Base-by-base conservation (phyloP, 2,329 filamentous ascomycete species). In the Neocatenulostroma microsporum region DNA sequence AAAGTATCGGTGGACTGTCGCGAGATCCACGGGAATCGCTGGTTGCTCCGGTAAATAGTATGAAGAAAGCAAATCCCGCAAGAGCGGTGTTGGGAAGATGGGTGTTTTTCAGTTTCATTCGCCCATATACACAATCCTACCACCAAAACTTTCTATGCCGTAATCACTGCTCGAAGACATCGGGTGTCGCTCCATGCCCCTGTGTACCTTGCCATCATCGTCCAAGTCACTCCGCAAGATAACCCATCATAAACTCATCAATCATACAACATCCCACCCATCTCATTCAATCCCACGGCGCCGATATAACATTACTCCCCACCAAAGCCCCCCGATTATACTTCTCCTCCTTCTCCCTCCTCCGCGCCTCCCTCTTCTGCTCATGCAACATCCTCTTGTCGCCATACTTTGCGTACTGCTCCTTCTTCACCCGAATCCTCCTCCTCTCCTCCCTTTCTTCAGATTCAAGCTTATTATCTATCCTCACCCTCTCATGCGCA, bases 311-410 rank as follows among this genome's bases (percentile, higher is more conserved):
- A 23, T 48, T 30, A 41, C 51, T 55, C 2, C 52, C 50, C 17
- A 39, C 30, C 36, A 67, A 50, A 2, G 66, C 63, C 5, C 65
- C 64, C 12, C 41, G 47, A 39, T 68, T 64, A 42, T 62, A 63
- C 13, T 59, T 41, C 37, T 60, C 58, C 42, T 72, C 67, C 39
- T 61, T 57, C 34, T 55, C 51, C 35, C 56, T 54, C 30, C 53
- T 47, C 37, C 56, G 55, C 44, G 68, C 64, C 37, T 63, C 62
- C 34, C 55, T 50, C 28, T 55, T 55, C 37, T 54, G 56, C 14
- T 53, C 49, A 21, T 51, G 45, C 34, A 50, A 47, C n/a, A 15
- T 45, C 39, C 54, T 60, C 45, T 53, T 56, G 24, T 50, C 47
- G 13, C 56, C 52, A 15, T 60, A 55, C 39, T 66, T 62, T 11